These are phyloP conservation scores for Cryphonectria nitschkei DNA, from an alignment of 2,329 filamentous ascomycete genomes.

Conservation along the genomic window DNA sequence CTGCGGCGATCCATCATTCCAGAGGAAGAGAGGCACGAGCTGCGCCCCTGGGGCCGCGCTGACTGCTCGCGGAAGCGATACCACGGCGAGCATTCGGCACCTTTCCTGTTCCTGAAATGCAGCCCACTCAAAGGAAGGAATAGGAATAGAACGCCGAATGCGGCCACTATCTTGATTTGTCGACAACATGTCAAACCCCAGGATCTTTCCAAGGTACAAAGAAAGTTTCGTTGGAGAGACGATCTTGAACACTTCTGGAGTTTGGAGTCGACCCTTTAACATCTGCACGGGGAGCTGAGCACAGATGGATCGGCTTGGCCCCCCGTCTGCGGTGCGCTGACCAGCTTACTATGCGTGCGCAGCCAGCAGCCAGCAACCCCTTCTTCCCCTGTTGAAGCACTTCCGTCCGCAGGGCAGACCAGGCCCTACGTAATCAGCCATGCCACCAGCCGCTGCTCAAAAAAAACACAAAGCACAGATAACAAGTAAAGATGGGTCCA, in stretches of 20 bases:
- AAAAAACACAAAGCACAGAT: not conserved
- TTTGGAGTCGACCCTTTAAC: not conserved
- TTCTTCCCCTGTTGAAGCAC: conserved; percentile 3
- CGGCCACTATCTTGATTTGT: not conserved
- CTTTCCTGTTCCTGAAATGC: conserved; percentile 28
- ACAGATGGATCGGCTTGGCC: not conserved
- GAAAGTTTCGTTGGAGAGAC: not conserved
- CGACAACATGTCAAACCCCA: not conserved
- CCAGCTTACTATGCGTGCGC: not conserved
- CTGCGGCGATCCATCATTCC: conserved; percentile 12
- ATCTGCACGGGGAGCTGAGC: not conserved
- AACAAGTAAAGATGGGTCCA: not conserved
- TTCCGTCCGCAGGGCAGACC: conserved; percentile 9
- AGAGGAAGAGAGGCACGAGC: not conserved
- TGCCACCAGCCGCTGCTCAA: not conserved
- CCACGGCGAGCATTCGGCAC: conserved; percentile 17
- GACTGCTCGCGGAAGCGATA: conserved; percentile 3
- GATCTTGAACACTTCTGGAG: conserved; percentile 5
- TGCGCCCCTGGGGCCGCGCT: not conserved
- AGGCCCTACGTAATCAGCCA: conserved; percentile 20
- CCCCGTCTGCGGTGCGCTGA: not conserved
- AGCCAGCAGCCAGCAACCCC: not conserved
- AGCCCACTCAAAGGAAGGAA: conserved; percentile 6
- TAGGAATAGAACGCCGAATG: conserved; percentile 19
- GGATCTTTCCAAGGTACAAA: not conserved